These are phyloP conservation scores for Boletus speciosus DNA, from an alignment of 768 basidiomycete species.

Conservation along the genomic window DNA sequence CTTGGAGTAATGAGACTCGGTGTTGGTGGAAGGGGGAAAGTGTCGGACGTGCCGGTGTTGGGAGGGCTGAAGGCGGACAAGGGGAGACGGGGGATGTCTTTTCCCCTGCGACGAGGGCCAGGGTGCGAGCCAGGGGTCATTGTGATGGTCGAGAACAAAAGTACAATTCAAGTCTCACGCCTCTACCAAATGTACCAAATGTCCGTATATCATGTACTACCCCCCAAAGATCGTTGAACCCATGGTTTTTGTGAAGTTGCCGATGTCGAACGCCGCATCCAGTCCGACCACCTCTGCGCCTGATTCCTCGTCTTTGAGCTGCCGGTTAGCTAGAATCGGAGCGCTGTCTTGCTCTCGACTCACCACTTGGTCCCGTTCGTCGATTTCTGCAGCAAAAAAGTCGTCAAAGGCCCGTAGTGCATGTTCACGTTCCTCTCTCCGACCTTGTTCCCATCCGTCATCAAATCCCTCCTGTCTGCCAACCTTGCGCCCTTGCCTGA, in stretches of 20 bases:
- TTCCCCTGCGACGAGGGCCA: slow-evolving; percentile 58
- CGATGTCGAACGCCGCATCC: slow-evolving; percentile 24
- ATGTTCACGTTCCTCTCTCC: slow-evolving; percentile 48
- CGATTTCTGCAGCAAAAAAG: slow-evolving; percentile 47
- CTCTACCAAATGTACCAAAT: not conserved
- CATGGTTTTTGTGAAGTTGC: slow-evolving; percentile 9
- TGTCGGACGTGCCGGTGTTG: slow-evolving; percentile 61
- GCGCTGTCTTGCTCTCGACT: slow-evolving; percentile 8
- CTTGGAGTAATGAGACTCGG: slow-evolving; percentile 65
- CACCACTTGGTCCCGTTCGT: slow-evolving; percentile 23
- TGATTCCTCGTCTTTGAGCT: slow-evolving; percentile 20
- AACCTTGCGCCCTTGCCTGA: slow-evolving; percentile 30
- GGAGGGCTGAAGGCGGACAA: slow-evolving; percentile 74
- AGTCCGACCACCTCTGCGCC: slow-evolving; percentile 26
- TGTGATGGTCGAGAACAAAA: not conserved
- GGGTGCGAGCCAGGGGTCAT: slow-evolving; percentile 15
- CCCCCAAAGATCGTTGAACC: slow-evolving; percentile 21
- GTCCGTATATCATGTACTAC: not conserved
- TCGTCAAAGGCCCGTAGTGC: slow-evolving; percentile 58
- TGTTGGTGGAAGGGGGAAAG: slow-evolving; percentile 65
- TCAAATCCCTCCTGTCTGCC: slow-evolving; percentile 32
- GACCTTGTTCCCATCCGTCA: slow-evolving; percentile 37
- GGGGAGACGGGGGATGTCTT: slow-evolving; percentile 67
- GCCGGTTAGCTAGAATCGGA: slow-evolving; percentile 7
- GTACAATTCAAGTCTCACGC: slow-evolving; percentile 6